Evolutionary conservation across 192 early-diverging fungal species (phyloP), one percentile per base, ranked within the genome.

Genomic region (Allomyces arbusculus): DNA sequence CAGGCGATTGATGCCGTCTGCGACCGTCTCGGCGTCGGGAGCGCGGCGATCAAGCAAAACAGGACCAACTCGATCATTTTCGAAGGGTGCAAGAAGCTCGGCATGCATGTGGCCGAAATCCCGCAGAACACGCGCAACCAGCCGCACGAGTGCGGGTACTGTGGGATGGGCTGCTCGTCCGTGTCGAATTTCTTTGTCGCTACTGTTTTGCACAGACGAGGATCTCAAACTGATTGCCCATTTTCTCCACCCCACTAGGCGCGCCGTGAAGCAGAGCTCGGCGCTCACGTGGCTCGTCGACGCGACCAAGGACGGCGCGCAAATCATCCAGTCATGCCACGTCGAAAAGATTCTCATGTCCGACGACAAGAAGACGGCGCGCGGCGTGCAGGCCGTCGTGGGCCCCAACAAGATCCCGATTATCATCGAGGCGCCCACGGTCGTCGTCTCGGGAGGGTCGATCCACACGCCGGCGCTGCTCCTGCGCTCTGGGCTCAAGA

Each of bases 71-170:
- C 72, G 62, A 64, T 83, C 26, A 65, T 91, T 8, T 62, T 86
- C 23, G 82, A 91, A 44, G 87, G 87, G 4, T 87, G 82, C 73
- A 79, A 77, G 63, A 70, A 72, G 55, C 76, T 88, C 44, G 89
- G 89, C 43, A 79, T 78, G 62, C 77, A 72, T 2, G 43, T 66
- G 58, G 78, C 68, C 25, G 67, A 70, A 14, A 80, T 89, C 62
- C 84, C 85, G 22, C 87, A 91, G 77, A 89, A 89, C 72, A 80
- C 80, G 12, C 78, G 71, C 7, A 64, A 70, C 8, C 68, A 71
- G 4, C 33, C 72, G 3, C 86, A 89, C 66, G 64, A 69, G 23
- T 87, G 85, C 66, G 84, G 80, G 9, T 86, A 70, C 70, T 89
- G 88, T 58, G 73, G 68, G 23, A 80, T 85, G 24, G 89, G 89